Evolutionary conservation across 2,329 filamentous ascomycete genomes (phyloP).

Genomic region (Claviceps purpurea): DNA sequence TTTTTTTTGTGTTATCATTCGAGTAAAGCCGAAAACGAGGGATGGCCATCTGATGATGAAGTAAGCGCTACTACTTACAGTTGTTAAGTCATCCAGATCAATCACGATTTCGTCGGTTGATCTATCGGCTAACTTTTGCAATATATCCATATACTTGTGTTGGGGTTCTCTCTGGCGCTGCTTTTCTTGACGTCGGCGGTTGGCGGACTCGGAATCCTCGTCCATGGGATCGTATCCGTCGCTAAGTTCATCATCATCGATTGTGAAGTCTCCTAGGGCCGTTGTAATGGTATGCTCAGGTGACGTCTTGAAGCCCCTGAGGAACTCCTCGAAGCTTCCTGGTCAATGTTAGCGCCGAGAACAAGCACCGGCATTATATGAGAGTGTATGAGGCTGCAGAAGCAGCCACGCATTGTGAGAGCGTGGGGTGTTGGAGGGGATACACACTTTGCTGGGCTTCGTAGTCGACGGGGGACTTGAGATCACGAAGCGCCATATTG

Average conservation of each 20-base stretch:
- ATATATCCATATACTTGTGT: constrained; percentile 75
- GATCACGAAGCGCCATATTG: constrained; percentile 74
- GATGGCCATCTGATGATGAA: background rate
- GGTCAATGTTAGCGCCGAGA: constrained; percentile 3
- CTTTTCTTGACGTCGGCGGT: constrained; percentile 35
- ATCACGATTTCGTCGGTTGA: constrained; percentile 64
- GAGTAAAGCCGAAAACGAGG: background rate
- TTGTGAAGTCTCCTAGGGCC: constrained; percentile 70
- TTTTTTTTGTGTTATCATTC: background rate
- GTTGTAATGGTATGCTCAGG: constrained; percentile 60
- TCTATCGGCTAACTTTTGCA: constrained; percentile 80
- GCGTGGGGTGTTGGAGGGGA: constrained; percentile 1
- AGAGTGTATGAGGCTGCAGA: background rate
- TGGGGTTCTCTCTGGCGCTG: constrained; percentile 43
- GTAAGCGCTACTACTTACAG: constrained; percentile 34
- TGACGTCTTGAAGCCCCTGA: constrained; percentile 75
- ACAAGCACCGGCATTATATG: too few species aligned
- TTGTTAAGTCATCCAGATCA: constrained; percentile 75
- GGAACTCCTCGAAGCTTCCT: constrained; percentile 80
- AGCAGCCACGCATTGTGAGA: background rate
- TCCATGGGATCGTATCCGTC: constrained; percentile 94
- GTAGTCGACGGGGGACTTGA: constrained; percentile 73
- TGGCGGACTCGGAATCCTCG: constrained; percentile 51
- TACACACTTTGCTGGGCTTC: constrained; percentile 65
- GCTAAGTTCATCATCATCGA: constrained; percentile 74